Evolutionary conservation across 371 early-diverging fungal genomes (phyloP).

Genomic region (Mortierella sp.): DNA sequence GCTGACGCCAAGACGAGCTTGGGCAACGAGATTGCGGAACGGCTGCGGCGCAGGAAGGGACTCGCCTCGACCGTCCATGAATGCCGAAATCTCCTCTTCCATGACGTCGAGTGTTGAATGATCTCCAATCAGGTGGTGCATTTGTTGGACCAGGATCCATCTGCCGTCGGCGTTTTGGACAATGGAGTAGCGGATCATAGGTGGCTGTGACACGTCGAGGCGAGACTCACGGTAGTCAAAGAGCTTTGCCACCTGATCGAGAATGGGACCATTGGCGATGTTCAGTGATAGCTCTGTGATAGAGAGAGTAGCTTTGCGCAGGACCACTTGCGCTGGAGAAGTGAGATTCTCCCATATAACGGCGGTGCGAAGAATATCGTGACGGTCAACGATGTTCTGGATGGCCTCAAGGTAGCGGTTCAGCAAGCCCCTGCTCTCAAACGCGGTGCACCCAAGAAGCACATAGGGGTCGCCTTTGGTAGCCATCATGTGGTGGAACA

Average conservation of each 20-base stretch:
- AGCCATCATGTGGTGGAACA: constrained; percentile 20
- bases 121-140: constrained; percentile 26
- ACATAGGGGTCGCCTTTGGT: constrained; percentile 21
- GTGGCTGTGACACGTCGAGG: neutral
- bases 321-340: constrained; percentile 20
- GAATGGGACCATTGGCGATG: constrained; percentile 15
- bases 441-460: neutral
- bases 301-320: constrained; percentile 2
- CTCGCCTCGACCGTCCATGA: constrained; percentile 10
- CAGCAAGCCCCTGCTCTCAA: constrained; percentile 7
- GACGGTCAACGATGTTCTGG: constrained; percentile 18
- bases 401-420: constrained; percentile 17
- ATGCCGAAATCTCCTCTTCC: constrained; percentile 8
- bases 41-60: constrained; percentile 17
- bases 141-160: constrained; percentile 11
- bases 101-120: constrained; percentile 16
- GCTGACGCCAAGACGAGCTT: constrained; percentile 5
- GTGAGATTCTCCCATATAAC: constrained; percentile 13
- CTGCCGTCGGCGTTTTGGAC: constrained; percentile 4
- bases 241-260: constrained; percentile 2
- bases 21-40: constrained; percentile 26
- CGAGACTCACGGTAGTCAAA: constrained; percentile 5
- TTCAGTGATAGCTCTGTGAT: constrained; percentile 10
- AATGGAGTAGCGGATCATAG: neutral
- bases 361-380: constrained; percentile 21